Evolutionary conservation across 257 asterid species (phyloP).

Genomic region (Petunia axillaris): DNA sequence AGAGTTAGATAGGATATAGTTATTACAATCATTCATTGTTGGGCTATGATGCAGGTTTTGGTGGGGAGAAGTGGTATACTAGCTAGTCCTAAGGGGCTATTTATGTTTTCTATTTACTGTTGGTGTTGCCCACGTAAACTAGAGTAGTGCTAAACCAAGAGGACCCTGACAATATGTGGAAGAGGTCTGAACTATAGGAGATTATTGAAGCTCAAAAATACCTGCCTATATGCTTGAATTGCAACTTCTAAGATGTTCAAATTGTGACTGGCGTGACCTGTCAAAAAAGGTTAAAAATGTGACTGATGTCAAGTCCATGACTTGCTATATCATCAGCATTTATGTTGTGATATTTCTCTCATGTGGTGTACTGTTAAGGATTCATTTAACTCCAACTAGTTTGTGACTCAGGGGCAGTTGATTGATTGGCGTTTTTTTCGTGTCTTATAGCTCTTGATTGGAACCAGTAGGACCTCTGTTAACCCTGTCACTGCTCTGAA

Average conservation of each 20-base stretch:
- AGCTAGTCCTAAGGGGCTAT: constrained; percentile 7
- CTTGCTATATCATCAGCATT: constrained; percentile 9
- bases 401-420: constrained; percentile 6
- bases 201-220: neutral
- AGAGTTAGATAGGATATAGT: neutral
- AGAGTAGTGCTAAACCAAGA: constrained; percentile 2
- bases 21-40: neutral
- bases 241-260: neutral
- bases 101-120: neutral
- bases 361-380: neutral
- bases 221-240: constrained; percentile 9
- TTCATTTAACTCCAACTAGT: constrained; percentile 2
- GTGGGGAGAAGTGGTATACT: neutral
- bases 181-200: neutral
- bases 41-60: neutral
- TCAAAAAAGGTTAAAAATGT: constrained; percentile 3
- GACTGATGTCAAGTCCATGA: constrained; percentile 15
- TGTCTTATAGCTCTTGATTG: neutral
- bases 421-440: neutral
- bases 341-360: neutral
- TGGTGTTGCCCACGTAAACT: neutral
- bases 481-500: neutral
- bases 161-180: neutral
- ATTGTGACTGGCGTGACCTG: neutral
- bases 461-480: neutral